These are phyloP conservation scores for Xylariomycetidae sp. DNA, from an alignment of 2,329 filamentous ascomycete genomes.

Conservation along the genomic window DNA sequence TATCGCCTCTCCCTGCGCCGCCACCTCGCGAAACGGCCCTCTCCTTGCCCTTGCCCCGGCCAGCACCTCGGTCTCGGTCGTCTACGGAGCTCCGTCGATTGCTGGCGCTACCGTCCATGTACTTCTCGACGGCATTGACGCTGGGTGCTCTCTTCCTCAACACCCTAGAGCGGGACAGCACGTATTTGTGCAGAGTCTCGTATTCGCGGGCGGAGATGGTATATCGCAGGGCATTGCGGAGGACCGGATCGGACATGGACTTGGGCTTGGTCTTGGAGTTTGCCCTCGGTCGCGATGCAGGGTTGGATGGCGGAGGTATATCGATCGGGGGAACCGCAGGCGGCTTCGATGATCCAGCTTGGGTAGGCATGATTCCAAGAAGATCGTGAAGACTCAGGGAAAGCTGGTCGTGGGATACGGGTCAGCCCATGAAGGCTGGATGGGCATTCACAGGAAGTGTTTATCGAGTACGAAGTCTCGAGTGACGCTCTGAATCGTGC, in stretches of 20 bases:
- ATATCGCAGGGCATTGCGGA: slow-evolving; percentile 82
- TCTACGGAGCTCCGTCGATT: slow-evolving; percentile 11
- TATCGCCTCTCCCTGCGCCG: slow-evolving; percentile 40
- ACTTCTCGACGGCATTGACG: slow-evolving; percentile 51
- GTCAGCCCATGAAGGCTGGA: too few species aligned
- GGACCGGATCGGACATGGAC: slow-evolving; percentile 55
- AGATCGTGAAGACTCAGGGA: neutral
- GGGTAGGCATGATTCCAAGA: slow-evolving; percentile 14
- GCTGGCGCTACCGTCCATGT: slow-evolving; percentile 35
- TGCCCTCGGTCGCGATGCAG: slow-evolving; percentile 14
- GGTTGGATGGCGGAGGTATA: slow-evolving; percentile 13
- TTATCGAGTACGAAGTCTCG: too few species aligned
- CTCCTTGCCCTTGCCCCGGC: slow-evolving; percentile 23
- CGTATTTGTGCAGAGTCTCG: slow-evolving; percentile 73
- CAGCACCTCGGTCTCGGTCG: slow-evolving; percentile 23
- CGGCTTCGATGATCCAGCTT: slow-evolving; percentile 13
- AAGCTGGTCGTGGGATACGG: too few species aligned
- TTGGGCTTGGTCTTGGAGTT: slow-evolving; percentile 16
- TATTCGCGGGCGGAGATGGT: slow-evolving; percentile 84
- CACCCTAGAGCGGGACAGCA: slow-evolving; percentile 64
- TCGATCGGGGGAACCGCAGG: slow-evolving; percentile 16
- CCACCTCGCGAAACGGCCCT: slow-evolving; percentile 10
- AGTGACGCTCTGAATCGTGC: too few species aligned
- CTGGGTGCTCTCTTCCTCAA: slow-evolving; percentile 50
- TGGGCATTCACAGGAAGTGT: too few species aligned